Percentiles rank a stretch among this genome's conserved stretches.
phyloP scores from a whole-genome alignment of 768 basidiomycete genomes.

The Pleurotus pulmonarius region DNA sequence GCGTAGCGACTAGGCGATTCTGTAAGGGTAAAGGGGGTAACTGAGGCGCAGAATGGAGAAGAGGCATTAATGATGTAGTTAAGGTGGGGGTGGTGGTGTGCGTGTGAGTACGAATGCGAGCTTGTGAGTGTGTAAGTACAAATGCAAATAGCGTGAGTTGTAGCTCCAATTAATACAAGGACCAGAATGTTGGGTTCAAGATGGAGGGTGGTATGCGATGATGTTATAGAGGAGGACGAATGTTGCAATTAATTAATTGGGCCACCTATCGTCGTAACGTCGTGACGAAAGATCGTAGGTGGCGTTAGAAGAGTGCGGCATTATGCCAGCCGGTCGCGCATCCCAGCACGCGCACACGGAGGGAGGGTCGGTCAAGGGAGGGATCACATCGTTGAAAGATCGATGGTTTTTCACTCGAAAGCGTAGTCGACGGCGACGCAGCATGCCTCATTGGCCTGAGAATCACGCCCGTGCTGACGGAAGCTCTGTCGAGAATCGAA shows the following conservation, averaged over 20 bases:
- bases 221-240: background rate
- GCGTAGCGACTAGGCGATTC: slow-evolving; percentile 6
- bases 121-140: slow-evolving; percentile 10
- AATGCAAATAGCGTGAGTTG: slow-evolving; percentile 20
- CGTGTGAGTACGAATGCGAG: slow-evolving; percentile 20
- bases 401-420: slow-evolving; percentile 42
- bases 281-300: slow-evolving; percentile 1
- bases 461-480: slow-evolving; percentile 55
- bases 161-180: slow-evolving; percentile 20
- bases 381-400: background rate
- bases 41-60: slow-evolving; percentile 6
- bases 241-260: background rate
- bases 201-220: background rate
- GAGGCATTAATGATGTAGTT: background rate
- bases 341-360: slow-evolving; percentile 4
- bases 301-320: slow-evolving; percentile 8
- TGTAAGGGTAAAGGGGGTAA: slow-evolving; percentile 9
- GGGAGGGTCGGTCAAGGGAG: background rate
- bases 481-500: slow-evolving; percentile 60
- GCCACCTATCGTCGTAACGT: slow-evolving; percentile 7
- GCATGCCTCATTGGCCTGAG: slow-evolving; percentile 63
- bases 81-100: slow-evolving; percentile 2
- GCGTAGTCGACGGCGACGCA: slow-evolving; percentile 71
- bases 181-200: slow-evolving; percentile 11
- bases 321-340: slow-evolving; percentile 6